phyloP scores from a whole-genome alignment of 495 filamentous ascomycete species.

The Monascus purpureus region DNA sequence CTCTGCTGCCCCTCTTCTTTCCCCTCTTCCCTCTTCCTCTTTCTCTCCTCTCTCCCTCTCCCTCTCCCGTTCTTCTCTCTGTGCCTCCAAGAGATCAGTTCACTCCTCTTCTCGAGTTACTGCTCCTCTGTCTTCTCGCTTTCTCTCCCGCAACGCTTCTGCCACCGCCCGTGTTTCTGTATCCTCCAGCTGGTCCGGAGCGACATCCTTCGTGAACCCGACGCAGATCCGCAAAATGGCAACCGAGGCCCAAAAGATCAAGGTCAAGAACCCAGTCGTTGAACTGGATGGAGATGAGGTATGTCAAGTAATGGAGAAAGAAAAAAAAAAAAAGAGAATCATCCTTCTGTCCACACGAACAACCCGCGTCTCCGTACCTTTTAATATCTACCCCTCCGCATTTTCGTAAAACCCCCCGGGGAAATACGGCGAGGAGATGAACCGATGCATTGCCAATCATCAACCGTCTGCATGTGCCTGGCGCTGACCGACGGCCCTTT shows the following conservation, averaged over 20 bases:
- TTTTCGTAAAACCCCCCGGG: not conserved
- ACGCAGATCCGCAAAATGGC: constrained; percentile 33
- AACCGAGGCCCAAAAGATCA: constrained; percentile 57
- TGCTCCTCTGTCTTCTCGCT: constrained; percentile 14
- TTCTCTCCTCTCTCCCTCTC: constrained; percentile 20
- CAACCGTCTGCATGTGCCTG: constrained; percentile 1
- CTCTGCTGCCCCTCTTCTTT: no score
- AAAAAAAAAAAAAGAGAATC: not conserved
- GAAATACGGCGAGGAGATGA: not conserved
- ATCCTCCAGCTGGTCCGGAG: constrained; percentile 23
- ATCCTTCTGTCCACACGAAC: not conserved
- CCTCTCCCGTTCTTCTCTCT: constrained; percentile 14
- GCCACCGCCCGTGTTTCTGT: constrained; percentile 11
- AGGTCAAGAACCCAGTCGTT: constrained; percentile 95
- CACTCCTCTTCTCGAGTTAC: constrained; percentile 13
- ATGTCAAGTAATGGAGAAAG: no score
- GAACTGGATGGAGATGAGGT: constrained; percentile 93
- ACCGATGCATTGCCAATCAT: constrained; percentile 6
- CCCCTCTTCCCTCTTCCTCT: no score
- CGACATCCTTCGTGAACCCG: constrained; percentile 13
- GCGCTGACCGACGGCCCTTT: constrained; percentile 1
- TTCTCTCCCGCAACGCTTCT: constrained; percentile 6
- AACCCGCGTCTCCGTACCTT: constrained; percentile 1
- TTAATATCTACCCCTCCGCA: constrained; percentile 1
- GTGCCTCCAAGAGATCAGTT: constrained; percentile 7